phyloP scores from a whole-genome alignment of 805 yeast genomes.

The Sungouiella thailandica region DNA sequence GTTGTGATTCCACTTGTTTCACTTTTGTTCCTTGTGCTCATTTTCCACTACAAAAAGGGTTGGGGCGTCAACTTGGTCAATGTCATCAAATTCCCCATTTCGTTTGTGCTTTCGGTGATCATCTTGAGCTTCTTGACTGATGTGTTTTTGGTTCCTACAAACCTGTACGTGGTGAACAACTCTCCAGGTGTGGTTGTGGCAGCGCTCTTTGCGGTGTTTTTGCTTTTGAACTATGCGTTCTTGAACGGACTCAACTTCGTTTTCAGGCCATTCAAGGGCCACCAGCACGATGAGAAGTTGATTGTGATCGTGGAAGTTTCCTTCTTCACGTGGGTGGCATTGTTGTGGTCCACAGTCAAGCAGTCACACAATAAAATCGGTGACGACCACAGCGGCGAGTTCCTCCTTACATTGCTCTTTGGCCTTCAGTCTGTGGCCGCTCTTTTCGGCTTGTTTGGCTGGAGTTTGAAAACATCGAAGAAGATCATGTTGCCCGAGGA shows the following conservation, averaged over 20 bases:
- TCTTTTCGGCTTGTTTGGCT: conserved; percentile 48
- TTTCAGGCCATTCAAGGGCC: conserved; percentile 27
- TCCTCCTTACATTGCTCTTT: conserved; percentile 43
- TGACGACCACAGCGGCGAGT: conserved; percentile 51
- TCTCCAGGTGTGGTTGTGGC: conserved; percentile 33
- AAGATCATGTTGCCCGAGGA: conserved; percentile 1
- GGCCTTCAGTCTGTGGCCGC: conserved; percentile 43
- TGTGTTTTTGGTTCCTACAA: conserved; percentile 15
- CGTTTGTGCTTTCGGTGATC: conserved; percentile 34
- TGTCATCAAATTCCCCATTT: conserved; percentile 53
- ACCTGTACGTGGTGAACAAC: conserved; percentile 35
- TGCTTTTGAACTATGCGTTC: conserved; percentile 52
- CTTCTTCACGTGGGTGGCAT: conserved; percentile 50
- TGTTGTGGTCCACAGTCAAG: conserved; percentile 45
- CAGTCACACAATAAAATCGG: conserved; percentile 37
- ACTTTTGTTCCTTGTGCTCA: conserved; percentile 41
- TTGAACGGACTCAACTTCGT: conserved; percentile 41
- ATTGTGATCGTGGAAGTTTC: conserved; percentile 52
- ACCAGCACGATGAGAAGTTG: conserved; percentile 49
- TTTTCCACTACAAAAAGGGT: conserved; percentile 43
- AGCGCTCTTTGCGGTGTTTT: conserved; percentile 40
- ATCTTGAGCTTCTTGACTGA: conserved; percentile 20
- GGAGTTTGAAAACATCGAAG: conserved; percentile 26
- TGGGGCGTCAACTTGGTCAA: conserved; percentile 41
- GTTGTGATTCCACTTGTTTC: conserved; percentile 51